These are phyloP conservation scores for Apostasia shenzhenica DNA, from an alignment of 106 monocot genomes.

Conservation along the genomic window DNA sequence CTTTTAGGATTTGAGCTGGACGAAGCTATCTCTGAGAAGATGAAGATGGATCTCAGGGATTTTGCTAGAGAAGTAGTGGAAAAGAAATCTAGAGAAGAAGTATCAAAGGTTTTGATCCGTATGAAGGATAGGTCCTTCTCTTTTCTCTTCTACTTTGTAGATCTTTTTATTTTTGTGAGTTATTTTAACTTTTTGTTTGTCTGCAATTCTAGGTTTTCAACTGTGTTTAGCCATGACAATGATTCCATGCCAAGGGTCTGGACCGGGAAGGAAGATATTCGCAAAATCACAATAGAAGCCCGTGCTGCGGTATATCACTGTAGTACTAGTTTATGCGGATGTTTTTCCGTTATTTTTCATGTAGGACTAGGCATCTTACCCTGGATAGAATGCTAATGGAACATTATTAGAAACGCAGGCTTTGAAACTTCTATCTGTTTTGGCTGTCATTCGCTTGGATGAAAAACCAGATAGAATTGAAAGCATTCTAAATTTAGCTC, in stretches of 20 bases:
- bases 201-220: conserved; percentile 48
- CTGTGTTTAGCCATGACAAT: conserved; percentile 58
- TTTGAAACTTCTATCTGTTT: conserved; percentile 40
- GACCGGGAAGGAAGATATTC: conserved; percentile 67
- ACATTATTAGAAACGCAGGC: conserved; percentile 23
- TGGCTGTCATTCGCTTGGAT: conserved; percentile 48
- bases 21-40: conserved; percentile 17
- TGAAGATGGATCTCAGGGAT: conserved; percentile 42
- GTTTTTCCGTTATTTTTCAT: not conserved
- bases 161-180: not conserved
- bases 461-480: conserved; percentile 48
- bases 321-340: too few relatives aligned
- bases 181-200: not conserved
- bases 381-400: too few relatives aligned
- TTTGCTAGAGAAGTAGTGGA: conserved; percentile 47
- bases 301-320: conserved; percentile 29
- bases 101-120: conserved; percentile 44
- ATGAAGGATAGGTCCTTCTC: conserved; percentile 66
- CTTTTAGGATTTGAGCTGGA: conserved; percentile 67
- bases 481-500: conserved; percentile 27
- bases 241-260: conserved; percentile 73
- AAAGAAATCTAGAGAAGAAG: conserved; percentile 70
- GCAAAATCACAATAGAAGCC: conserved; percentile 49
- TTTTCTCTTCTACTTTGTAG: not conserved
- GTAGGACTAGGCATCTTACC: too few relatives aligned